Base-by-base conservation (phyloP, 129 eudicot species). In the Tagetes patula region DNA sequence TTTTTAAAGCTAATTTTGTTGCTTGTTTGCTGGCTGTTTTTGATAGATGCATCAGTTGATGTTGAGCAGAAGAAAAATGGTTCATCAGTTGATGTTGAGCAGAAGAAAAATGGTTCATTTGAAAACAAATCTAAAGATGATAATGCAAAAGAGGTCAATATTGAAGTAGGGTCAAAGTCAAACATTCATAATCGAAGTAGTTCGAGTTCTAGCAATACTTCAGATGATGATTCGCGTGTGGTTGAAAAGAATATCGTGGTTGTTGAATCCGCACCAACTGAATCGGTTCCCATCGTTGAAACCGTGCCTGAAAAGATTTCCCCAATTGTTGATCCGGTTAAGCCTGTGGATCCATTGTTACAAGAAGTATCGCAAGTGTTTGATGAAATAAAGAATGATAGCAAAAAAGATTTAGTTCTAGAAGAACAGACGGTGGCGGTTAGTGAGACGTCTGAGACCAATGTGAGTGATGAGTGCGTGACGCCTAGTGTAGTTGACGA, bases 161-260 rank as follows among this genome's bases (percentile, higher is more conserved):
- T 80, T 54, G 85, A 81, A 41, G 53, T 63, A 69, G 82, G 85
- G 38, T 68, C 77, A 48, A 85, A 83, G 68, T 45, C 67, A 6
- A 86, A 81, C 53, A 77, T 69, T 69, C 64, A 38, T n/a, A 55
- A 58, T 52, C 46, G 76, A 2, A 70, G 72, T 55, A 64, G 82
- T 59, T 81, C 85, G 41, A 80, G 87, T 72, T 61, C 87, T 72
- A 82, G 86, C 62, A 77, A 83, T 68, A 75, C 82, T 76, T 89
- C 96, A 1, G 95, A 87, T 68, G 90, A 87, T 4, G 96, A 85
- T 65, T 82, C 87, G 49, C 77, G 49, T 50, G 75, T 52, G 32
- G 75, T 65, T 48, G 84, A 89, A 7, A 81, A 78, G 71, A 78
- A 82, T 45, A 62, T 27, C 61, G 83, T 70, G 75, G 85, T 82